A percentile compares a stretch with the other conserved stretches of the same genome.
Conservation (phyloP, 257 asterid species). For the Ilex aquifolium region DNA sequence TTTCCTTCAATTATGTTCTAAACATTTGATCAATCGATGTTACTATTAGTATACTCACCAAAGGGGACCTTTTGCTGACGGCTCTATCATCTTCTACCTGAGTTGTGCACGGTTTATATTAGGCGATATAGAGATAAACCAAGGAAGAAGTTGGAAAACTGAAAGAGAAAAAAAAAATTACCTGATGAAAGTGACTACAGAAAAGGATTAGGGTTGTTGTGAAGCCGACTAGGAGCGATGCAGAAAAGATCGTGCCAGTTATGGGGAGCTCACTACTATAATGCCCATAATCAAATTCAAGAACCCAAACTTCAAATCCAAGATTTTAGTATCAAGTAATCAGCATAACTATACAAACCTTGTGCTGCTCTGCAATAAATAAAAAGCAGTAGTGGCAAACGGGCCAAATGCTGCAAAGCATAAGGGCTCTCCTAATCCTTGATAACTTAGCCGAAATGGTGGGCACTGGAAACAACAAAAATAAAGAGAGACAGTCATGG, state of each 20-base stretch:
- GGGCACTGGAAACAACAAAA: conserved; percentile 56
- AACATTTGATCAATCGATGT: background rate
- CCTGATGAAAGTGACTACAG: conserved; percentile 98
- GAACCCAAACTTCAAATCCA: conserved; percentile 5
- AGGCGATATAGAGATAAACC: conserved; percentile 5
- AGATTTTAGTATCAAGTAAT: background rate
- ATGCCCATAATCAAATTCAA: conserved; percentile 10
- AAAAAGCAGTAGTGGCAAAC: conserved; percentile 81
- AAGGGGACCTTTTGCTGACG: conserved; percentile 65
- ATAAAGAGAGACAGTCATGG: background rate
- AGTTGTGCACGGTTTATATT: conserved; percentile 11
- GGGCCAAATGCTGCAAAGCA: conserved; percentile 98
- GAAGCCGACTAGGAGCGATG: conserved; percentile 80
- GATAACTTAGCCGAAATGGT: conserved; percentile 81
- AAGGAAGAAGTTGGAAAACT: background rate
- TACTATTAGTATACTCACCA: conserved; percentile 40
- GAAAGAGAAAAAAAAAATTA: conserved; percentile 14
- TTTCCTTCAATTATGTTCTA: conserved; percentile 2
- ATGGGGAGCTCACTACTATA: conserved; percentile 46
- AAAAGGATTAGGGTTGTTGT: conserved; percentile 84
- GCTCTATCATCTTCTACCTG: conserved; percentile 74
- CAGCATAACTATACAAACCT: conserved; percentile 29
- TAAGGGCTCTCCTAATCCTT: conserved; percentile 86
- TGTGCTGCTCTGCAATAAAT: conserved; percentile 66
- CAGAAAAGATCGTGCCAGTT: conserved; percentile 52